Base-by-base conservation (phyloP, 495 filamentous ascomycete genomes). In the Immersiella caudata region DNA sequence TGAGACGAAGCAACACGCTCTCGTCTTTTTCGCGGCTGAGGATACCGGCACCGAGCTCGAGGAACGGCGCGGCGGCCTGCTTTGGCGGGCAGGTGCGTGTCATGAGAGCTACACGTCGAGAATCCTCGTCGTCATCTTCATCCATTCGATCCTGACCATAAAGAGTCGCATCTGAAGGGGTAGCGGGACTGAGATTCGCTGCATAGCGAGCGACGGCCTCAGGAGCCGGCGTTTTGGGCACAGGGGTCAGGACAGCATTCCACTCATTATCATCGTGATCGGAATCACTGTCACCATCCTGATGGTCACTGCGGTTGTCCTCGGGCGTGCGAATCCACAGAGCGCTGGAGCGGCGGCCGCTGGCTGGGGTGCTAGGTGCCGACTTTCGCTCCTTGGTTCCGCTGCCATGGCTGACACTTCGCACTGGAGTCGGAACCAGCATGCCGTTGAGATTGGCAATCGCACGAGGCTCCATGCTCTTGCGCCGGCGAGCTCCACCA, bases 391-490 rank as follows among this genome's bases (percentile, higher is more conserved):
- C 81, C 33, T 75, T 79, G 12, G 76, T 70, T 62, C 68, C 62
- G 18, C 67, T n/a, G 49, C 40, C 40, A 2, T 46, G 40, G 40
- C 58, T 74, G 55, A 51, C 75, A 18, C 72, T 72, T 54, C 80
- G 78, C 21, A 71, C 69, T 6, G 79, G 75, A 1, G 85, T 82
- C 14, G 79, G 73, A 18, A 86, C 73, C 5, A 92, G 79, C 1
- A 83, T 90, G 33, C 89, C 88, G 66, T 93, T 91, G 25, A 90
- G 68, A 64, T 93, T 93, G 67, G 88, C 84, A 14, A 97, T 79
- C 2, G 90, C 86, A 67, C 87, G 87, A 2, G 93, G 93, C 77
- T 97, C 92, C 93, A 97, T 97, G 67, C 90, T 93, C 85, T 96
- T 97, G 40, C 92, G 86, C 35, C 93, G 87, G 67, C 92, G 89